Percentiles rank a stretch among this genome's conserved stretches.
Conservation (phyloP, 495 filamentous ascomycete genomes). For the Hypoxylon crocopeplum region DNA sequence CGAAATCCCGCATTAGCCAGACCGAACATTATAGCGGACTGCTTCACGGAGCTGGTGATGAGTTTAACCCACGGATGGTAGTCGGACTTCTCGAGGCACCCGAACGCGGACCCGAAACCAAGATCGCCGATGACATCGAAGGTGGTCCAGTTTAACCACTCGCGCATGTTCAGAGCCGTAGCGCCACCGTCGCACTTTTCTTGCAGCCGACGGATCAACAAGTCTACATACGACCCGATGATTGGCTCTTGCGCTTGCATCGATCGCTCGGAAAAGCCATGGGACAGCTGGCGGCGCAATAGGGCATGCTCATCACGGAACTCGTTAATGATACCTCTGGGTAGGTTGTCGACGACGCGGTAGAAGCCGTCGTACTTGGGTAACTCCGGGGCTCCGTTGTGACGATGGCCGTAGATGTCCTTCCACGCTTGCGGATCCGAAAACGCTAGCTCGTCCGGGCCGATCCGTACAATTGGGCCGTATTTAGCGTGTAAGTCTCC, state of each 20-base stretch:
- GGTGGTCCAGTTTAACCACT: constrained; percentile 58
- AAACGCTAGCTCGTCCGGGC: constrained; percentile 55
- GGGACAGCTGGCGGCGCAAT: constrained; percentile 47
- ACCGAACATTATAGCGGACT: constrained; percentile 34
- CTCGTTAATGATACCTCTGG: constrained; percentile 32
- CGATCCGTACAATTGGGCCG: constrained; percentile 55
- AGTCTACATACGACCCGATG: constrained; percentile 43
- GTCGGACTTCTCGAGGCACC: constrained; percentile 48
- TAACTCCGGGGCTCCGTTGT: constrained; percentile 34
- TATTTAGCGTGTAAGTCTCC: constrained; percentile 50
- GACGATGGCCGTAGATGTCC: constrained; percentile 52
- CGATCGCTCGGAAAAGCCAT: constrained; percentile 53
- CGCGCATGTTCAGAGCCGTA: constrained; percentile 42
- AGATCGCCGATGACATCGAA: constrained; percentile 64
- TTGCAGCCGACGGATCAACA: constrained; percentile 47
- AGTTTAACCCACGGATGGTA: constrained; percentile 55
- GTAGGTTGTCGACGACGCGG: constrained; percentile 25
- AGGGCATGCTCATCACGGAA: constrained; percentile 38
- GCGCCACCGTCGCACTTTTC: constrained; percentile 31
- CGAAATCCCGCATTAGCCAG: constrained; percentile 29
- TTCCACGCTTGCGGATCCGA: constrained; percentile 53
- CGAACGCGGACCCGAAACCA: constrained; percentile 58
- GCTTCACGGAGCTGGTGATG: constrained; percentile 43
- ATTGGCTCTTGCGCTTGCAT: constrained; percentile 47
- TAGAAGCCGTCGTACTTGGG: constrained; percentile 38